phyloP scores from a whole-genome alignment of 441 rosid species.

The Bruguiera hainesii region DNA sequence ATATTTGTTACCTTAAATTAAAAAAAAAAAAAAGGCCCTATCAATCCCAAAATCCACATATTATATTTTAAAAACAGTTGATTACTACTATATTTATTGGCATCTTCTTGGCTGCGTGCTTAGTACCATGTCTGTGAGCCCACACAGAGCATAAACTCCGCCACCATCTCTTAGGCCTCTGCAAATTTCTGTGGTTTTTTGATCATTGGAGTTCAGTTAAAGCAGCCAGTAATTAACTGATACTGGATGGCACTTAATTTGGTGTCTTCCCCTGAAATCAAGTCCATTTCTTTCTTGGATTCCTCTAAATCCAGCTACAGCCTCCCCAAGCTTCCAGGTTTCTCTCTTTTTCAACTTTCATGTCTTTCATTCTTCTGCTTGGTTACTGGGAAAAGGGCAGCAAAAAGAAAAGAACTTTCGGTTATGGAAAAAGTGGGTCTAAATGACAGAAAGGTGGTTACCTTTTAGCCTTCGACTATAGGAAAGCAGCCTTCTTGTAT shows the following conservation, averaged over 20 bases:
- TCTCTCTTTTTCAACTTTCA: neutral
- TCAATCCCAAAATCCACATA: neutral
- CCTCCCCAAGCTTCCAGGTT: slow-evolving; percentile 55
- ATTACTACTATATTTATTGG: too few species aligned
- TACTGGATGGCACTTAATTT: slow-evolving; percentile 59
- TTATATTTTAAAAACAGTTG: neutral
- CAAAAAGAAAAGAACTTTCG: neutral
- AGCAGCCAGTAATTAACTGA: too few species aligned
- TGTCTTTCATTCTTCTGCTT: neutral
- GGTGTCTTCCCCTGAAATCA: slow-evolving; percentile 52
- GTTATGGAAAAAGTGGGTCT: neutral
- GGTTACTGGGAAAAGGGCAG: neutral
- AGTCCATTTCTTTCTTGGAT: slow-evolving; percentile 56
- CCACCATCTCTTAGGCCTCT: neutral
- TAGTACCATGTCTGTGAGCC: neutral
- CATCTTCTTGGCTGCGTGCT: too few species aligned
- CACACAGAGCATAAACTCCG: neutral
- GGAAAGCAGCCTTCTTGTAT: too few species aligned
- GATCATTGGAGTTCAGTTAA: too few species aligned
- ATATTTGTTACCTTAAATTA: too few species aligned
- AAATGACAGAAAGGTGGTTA: neutral
- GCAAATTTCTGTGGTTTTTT: neutral
- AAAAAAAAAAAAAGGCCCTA: too few species aligned
- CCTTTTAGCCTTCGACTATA: neutral
- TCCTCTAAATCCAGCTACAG: slow-evolving; percentile 36